Base-by-base conservation (phyloP, 441 rosid species). In the Mallotus repandus region DNA sequence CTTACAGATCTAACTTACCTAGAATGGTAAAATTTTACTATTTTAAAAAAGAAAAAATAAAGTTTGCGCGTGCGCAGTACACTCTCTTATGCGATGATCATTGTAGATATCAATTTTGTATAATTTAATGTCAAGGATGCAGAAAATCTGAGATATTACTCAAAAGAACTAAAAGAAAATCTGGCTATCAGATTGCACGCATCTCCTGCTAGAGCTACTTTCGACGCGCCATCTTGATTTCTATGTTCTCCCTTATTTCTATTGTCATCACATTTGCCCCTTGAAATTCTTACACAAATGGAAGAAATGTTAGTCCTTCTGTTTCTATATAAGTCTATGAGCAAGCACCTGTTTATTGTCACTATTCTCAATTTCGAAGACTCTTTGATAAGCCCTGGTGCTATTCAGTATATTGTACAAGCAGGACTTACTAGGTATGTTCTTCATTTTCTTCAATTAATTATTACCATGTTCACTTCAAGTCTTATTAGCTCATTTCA, bases 81-180 rank as follows among this genome's bases (percentile, higher is more conserved):
- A 29, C 60, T 4, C 21, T 15, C 25, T 3, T 66, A 59, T 52
- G 63, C 45, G 75, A 14, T 7, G 12, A 52, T 63, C 18, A 13
- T 55, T 43, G 38, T 2, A 15, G 4, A 1, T 48, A 29, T 18
- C 10, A 53, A 16, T n/a, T 63, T 29, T 60, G 32, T 54, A 43
- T 55, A 64, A 63, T 72, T 63, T 38, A 19, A 63, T 62, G 60
- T 14, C 4, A 65, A 13, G 22, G 32, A 46, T 64, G 41, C 9
- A 43, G 65, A 57, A 66, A 76, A 76, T 70, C 71, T 35, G 21
- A 56, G 3, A 32, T 10, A 41, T n/a, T 57, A 63, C 3, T 21
- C 4, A 5, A 19, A 10, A 25, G 35, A 62, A 63, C 22, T 3
- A 43, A 46, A 65, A 46, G 10, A 41, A 63, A 76, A 58, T 65